Conservation (phyloP, 2,329 filamentous ascomycete species). For the Diaporthe eres region DNA sequence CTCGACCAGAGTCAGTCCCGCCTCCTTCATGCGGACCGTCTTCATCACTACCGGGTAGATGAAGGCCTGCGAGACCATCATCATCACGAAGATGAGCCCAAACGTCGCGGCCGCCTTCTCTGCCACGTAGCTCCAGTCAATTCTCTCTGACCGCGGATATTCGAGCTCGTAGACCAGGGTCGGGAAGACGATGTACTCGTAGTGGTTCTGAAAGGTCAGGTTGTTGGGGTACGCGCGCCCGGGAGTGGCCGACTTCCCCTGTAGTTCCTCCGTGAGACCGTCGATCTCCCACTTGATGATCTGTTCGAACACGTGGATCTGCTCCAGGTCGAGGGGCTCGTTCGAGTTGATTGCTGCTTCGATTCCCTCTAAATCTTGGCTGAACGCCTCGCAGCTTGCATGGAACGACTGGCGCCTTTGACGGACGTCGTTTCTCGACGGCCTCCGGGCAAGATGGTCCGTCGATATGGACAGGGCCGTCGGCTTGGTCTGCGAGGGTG, state of each 20-base stretch:
- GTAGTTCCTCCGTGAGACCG: slow-evolving; percentile 74
- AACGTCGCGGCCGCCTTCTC: slow-evolving; percentile 81
- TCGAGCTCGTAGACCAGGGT: slow-evolving; percentile 85
- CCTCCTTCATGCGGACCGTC: slow-evolving; percentile 77
- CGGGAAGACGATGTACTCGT: slow-evolving; percentile 81
- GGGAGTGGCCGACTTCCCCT: slow-evolving; percentile 69
- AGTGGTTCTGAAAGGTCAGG: slow-evolving; percentile 74
- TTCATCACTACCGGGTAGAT: slow-evolving; percentile 83
- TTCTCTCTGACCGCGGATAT: slow-evolving; percentile 77
- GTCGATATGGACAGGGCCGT: slow-evolving; percentile 59
- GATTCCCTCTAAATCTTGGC: slow-evolving; percentile 70
- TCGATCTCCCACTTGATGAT: slow-evolving; percentile 78
- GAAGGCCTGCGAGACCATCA: slow-evolving; percentile 81
- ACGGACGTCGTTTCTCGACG: slow-evolving; percentile 57
- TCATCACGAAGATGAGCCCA: slow-evolving; percentile 83
- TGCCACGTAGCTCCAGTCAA: slow-evolving; percentile 81
- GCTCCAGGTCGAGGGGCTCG: slow-evolving; percentile 71
- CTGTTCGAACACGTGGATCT: slow-evolving; percentile 74
- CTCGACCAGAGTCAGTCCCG: slow-evolving; percentile 70
- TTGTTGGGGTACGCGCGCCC: slow-evolving; percentile 76
- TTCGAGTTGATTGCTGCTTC: slow-evolving; percentile 73
- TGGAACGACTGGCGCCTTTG: slow-evolving; percentile 59
- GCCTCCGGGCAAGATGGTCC: slow-evolving; percentile 58
- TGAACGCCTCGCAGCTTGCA: slow-evolving; percentile 46
- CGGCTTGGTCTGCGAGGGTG: slow-evolving; percentile 58